Evolutionary conservation across 305 asterid species (phyloP), one percentile per base, ranked within the genome.

Genomic region (Fraxinus albicans): DNA sequence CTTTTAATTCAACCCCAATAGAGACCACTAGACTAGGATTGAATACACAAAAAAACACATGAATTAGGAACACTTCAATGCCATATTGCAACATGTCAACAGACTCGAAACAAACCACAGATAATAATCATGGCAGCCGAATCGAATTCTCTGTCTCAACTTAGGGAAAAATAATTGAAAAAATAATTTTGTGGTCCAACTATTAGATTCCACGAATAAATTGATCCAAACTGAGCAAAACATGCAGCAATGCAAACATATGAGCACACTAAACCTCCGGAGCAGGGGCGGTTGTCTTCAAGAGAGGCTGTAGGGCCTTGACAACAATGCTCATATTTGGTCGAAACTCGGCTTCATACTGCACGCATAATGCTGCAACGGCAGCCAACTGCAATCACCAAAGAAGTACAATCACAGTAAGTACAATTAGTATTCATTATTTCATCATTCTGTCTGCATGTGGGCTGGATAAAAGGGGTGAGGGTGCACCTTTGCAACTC

Each of bases 311-410:
- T 84, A 93, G 86, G 53, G 97, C 97, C 90, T 93, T 91, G 15
- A 93, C 97, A 60, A 93, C 97, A 75, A 93, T 93, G 89, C 93
- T 91, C 95, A 93, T 93, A 79, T 93, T 93, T 53, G 97, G 95
- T 60, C 95, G 94, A 87, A 93, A 93, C 88, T 93, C 97, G 27
- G 97, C 90, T 82, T 91, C 97, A 75, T 93, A 93, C 84, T 93
- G 97, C 82, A 93, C 95, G 70, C 97, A 93, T 83, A 93, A 82
- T 73, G 97, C 97, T 79, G 97, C 95, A 80, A 93, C 95, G 7
- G 95, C 97, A 47, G 95, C 97, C 88, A 93, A 73, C 97, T 93
- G 90, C 55, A 63, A 79, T 58, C 31, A 76, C 82, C 81, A 79
- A 85, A 84, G 40, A 70, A 70, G 42, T 15, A 13, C 25, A 70